Conservation (phyloP, 2,329 filamentous ascomycete genomes). For the Parafenestella ontariensis region DNA sequence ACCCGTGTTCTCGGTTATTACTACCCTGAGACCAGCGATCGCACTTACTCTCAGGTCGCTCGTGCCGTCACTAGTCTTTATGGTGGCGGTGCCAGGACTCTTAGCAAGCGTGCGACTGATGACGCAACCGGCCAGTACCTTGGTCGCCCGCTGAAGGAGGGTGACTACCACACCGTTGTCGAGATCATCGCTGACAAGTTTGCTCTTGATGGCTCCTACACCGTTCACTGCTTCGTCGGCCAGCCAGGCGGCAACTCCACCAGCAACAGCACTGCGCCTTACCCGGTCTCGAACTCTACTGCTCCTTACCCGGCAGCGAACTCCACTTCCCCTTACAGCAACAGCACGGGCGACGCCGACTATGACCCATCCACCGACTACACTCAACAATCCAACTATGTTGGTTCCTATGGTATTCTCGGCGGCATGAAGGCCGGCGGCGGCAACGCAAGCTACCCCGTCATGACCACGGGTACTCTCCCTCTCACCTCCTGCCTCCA, state of each 20-base stretch:
- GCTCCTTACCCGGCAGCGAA: conserved; percentile 19
- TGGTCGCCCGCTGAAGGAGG: conserved; percentile 41
- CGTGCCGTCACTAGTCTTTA: conserved; percentile 41
- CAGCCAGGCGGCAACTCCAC: conserved; percentile 34
- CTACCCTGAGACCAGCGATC: conserved; percentile 45
- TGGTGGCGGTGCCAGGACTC: conserved; percentile 50
- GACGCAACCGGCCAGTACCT: conserved; percentile 34
- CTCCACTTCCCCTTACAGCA: conserved; percentile 26
- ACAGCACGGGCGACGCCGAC: conserved; percentile 28
- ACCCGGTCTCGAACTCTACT: conserved; percentile 20
- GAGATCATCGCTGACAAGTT: conserved; percentile 44
- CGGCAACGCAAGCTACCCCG: conserved; percentile 30
- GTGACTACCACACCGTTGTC: conserved; percentile 46
- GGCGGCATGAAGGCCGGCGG: conserved; percentile 34
- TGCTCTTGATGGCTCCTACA: conserved; percentile 46
- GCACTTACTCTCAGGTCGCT: conserved; percentile 29
- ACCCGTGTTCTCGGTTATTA: conserved; percentile 53
- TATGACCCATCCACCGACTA: conserved; percentile 36
- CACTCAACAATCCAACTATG: conserved; percentile 40
- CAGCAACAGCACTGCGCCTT: conserved; percentile 29
- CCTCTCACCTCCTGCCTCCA: conserved; percentile 46
- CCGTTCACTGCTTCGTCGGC: conserved; percentile 47
- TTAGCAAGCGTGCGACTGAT: conserved; percentile 30
- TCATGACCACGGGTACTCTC: conserved; percentile 42
- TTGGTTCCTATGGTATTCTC: conserved; percentile 44